Evolutionary conservation across 352 stramenopile genomes (phyloP).

Genomic region (Pythium chondricola): DNA sequence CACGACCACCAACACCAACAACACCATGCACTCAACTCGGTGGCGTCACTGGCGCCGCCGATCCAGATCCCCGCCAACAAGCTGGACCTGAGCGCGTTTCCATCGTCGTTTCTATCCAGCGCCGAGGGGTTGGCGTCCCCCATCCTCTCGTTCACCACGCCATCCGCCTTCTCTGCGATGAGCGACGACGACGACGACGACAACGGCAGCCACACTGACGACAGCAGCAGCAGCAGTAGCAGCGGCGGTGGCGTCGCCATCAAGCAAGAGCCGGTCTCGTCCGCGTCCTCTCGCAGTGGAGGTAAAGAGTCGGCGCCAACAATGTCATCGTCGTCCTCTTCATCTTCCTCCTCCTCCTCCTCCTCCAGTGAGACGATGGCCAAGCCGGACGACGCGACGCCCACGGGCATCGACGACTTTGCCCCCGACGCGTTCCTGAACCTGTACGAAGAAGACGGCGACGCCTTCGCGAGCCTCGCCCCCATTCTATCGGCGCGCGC

Average conservation of each 20-base stretch:
- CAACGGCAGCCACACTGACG: neutral
- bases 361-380: no score
- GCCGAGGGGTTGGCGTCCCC: slow-evolving; percentile 21
- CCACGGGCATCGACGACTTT: slow-evolving; percentile 63
- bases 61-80: slow-evolving; percentile 43
- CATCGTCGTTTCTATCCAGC: slow-evolving; percentile 19
- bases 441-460: slow-evolving; percentile 31
- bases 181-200: neutral
- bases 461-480: slow-evolving; percentile 30
- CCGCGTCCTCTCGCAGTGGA: neutral
- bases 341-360: no score
- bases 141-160: slow-evolving; percentile 25
- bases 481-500: slow-evolving; percentile 38
- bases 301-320: no score
- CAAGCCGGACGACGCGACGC: slow-evolving; percentile 35
- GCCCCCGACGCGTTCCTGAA: slow-evolving; percentile 41
- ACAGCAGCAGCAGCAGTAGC: neutral
- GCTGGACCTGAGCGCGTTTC: slow-evolving; percentile 11
- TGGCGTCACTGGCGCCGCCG: slow-evolving; percentile 24
- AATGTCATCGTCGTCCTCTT: no score
- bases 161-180: slow-evolving; percentile 5
- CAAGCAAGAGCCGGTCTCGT: neutral
- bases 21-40: slow-evolving; percentile 11
- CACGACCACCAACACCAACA: no score
- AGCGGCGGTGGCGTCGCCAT: slow-evolving; percentile 2